A percentile compares a stretch with the other conserved stretches of the same genome.
Evolutionary conservation across 805 yeast species (phyloP).

Genomic region (Debaryomyces maramus): DNA sequence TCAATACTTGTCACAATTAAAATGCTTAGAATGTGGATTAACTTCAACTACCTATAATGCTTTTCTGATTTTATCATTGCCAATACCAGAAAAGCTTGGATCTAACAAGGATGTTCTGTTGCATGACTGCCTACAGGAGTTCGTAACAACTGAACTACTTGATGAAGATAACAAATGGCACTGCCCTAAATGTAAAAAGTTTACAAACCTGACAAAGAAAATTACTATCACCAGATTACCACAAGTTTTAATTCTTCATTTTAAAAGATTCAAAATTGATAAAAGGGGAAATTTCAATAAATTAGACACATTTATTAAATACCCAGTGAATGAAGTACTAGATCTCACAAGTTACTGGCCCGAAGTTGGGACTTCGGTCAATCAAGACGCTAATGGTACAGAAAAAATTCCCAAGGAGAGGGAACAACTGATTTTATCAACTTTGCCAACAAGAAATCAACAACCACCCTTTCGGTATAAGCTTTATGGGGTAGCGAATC

Average conservation of each 20-base stretch:
- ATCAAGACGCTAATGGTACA: conserved; percentile 11
- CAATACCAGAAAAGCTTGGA: conserved; percentile 58
- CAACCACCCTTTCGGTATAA: conserved; percentile 76
- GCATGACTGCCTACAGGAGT: conserved; percentile 71
- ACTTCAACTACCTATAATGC: conserved; percentile 88
- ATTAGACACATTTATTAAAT: conserved; percentile 63
- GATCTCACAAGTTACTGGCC: conserved; percentile 80
- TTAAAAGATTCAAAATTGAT: conserved; percentile 68
- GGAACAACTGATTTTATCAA: conserved; percentile 46
- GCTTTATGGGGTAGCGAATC: conserved; percentile 80
- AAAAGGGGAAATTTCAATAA: conserved; percentile 52
- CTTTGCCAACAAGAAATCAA: conserved; percentile 70
- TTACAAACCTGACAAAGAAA: conserved; percentile 64
- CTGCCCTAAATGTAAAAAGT: conserved; percentile 72
- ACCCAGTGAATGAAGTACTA: conserved; percentile 57
- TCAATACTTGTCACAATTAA: conserved; percentile 77
- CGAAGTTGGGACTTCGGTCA: conserved; percentile 31
- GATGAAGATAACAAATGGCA: conserved; percentile 82
- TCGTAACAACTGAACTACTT: conserved; percentile 70
- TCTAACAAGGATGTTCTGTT: conserved; percentile 32
- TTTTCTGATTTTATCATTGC: conserved; percentile 75
- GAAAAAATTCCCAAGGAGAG: conserved; percentile 33
- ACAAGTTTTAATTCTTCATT: conserved; percentile 72
- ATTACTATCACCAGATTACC: conserved; percentile 79
- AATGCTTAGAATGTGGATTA: conserved; percentile 66